Evolutionary conservation across 352 stramenopile genomes (phyloP).

Genomic region (Halophytophthora polymorphica): DNA sequence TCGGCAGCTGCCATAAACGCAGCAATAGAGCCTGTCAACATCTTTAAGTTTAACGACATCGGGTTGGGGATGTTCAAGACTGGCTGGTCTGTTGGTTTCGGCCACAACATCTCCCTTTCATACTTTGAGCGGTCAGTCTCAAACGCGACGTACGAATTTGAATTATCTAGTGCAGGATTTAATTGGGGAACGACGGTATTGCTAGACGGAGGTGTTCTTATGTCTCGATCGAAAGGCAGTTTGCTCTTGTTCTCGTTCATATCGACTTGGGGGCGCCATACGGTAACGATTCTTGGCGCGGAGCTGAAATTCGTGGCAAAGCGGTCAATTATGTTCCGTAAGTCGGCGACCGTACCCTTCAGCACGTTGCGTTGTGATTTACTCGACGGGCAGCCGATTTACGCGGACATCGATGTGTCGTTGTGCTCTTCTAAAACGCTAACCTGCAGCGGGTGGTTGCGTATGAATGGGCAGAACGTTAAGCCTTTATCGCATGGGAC

Average conservation of each 20-base stretch:
- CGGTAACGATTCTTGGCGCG: constrained; percentile 38
- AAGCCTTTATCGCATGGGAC: constrained; percentile 6
- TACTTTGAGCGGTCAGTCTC: constrained; percentile 41
- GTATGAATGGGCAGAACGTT: constrained; percentile 13
- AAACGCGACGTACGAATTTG: constrained; percentile 41
- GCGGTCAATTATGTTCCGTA: constrained; percentile 44
- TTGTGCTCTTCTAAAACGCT: constrained; percentile 19
- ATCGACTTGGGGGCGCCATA: constrained; percentile 31
- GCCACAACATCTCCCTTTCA: constrained; percentile 50
- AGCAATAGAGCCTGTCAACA: constrained; percentile 14
- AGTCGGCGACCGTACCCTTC: constrained; percentile 16
- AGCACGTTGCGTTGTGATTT: constrained; percentile 45
- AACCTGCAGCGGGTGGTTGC: constrained; percentile 12
- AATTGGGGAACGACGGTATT: constrained; percentile 36
- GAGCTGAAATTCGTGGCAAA: constrained; percentile 38
- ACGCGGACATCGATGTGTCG: constrained; percentile 25
- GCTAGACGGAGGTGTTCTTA: constrained; percentile 29
- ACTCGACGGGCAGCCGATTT: constrained; percentile 41
- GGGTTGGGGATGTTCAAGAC: constrained; percentile 27
- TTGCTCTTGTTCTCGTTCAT: constrained; percentile 39
- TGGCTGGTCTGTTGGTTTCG: constrained; percentile 26
- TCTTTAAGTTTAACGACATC: constrained; percentile 49
- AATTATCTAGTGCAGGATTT: constrained; percentile 45
- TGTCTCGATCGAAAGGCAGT: constrained; percentile 21
- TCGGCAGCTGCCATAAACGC: constrained; percentile 1